Evolutionary conservation across 306 rosid species (phyloP).

Genomic region (Abrus pulchellus): DNA sequence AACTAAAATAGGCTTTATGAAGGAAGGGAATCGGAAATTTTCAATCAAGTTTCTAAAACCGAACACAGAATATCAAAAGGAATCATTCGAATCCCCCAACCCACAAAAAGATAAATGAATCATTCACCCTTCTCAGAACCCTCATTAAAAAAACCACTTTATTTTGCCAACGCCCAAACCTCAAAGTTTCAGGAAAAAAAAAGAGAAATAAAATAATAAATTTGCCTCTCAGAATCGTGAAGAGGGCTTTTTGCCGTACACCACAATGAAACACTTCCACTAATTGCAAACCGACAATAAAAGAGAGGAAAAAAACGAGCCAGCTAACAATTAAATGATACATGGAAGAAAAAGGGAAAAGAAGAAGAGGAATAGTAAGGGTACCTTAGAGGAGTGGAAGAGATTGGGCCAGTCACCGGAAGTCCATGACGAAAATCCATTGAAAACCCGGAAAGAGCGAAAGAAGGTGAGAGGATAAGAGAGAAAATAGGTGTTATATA

Average conservation of each 20-base stretch:
- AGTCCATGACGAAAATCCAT: constrained; percentile 29
- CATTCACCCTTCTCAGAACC: constrained; percentile 19
- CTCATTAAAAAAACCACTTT: not conserved
- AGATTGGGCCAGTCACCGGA: not conserved
- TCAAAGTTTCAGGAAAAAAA: constrained; percentile 22
- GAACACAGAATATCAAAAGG: constrained; percentile 35
- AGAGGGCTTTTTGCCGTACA: not conserved
- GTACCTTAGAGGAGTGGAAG: constrained; percentile 35
- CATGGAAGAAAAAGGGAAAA: not conserved
- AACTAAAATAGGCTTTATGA: not conserved
- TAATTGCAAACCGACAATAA: not conserved
- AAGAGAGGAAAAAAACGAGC: not conserved
- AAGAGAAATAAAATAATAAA: not conserved
- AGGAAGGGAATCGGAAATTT: constrained; percentile 16
- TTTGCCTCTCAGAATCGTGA: not conserved
- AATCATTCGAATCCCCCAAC: constrained; percentile 18
- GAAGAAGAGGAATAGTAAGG: not conserved
- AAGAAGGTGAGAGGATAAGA: not conserved
- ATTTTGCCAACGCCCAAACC: constrained; percentile 8
- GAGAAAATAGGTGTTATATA: not conserved
- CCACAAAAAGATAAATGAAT: not conserved
- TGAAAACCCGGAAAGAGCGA: not conserved
- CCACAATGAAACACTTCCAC: not conserved
- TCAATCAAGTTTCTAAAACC: not conserved
- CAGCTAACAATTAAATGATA: not conserved